These are phyloP conservation scores for Neohortaea acidophila DNA, from an alignment of 495 filamentous ascomycete genomes.

Conservation along the genomic window DNA sequence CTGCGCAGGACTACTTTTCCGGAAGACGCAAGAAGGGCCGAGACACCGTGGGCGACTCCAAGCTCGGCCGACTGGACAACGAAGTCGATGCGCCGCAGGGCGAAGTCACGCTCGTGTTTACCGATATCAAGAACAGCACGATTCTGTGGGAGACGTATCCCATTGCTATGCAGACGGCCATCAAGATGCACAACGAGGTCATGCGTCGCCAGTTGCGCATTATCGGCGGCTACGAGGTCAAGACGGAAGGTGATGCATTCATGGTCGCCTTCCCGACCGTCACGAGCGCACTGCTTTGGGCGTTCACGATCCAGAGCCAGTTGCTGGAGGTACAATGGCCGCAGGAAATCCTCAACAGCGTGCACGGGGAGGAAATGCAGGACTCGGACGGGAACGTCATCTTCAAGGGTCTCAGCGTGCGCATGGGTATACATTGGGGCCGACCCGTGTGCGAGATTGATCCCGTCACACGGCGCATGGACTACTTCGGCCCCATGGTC, in stretches of 20 bases:
- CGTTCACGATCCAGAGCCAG: slow-evolving; percentile 78
- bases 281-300: slow-evolving; percentile 86
- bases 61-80: slow-evolving; percentile 64
- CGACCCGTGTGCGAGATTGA: slow-evolving; percentile 87
- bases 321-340: slow-evolving; percentile 87
- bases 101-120: slow-evolving; percentile 87
- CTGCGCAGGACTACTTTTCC: slow-evolving; percentile 51
- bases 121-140: slow-evolving; percentile 98
- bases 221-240: slow-evolving; percentile 95
- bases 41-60: slow-evolving; percentile 63
- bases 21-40: slow-evolving; percentile 39
- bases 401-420: slow-evolving; percentile 80
- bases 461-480: slow-evolving; percentile 93
- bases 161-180: slow-evolving; percentile 84
- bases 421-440: slow-evolving; percentile 96
- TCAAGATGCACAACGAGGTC: slow-evolving; percentile 88
- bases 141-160: slow-evolving; percentile 93
- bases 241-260: slow-evolving; percentile 98
- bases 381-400: slow-evolving; percentile 82
- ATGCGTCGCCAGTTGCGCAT: slow-evolving; percentile 86
- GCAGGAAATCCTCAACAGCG: slow-evolving; percentile 73
- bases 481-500: slow-evolving; percentile 99
- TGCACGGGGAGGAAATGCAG: slow-evolving; percentile 62
- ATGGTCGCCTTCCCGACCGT: slow-evolving; percentile 97
- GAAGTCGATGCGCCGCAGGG: slow-evolving; percentile 83